Conservation (phyloP, 306 rosid species). For the Biancaea sappan region DNA sequence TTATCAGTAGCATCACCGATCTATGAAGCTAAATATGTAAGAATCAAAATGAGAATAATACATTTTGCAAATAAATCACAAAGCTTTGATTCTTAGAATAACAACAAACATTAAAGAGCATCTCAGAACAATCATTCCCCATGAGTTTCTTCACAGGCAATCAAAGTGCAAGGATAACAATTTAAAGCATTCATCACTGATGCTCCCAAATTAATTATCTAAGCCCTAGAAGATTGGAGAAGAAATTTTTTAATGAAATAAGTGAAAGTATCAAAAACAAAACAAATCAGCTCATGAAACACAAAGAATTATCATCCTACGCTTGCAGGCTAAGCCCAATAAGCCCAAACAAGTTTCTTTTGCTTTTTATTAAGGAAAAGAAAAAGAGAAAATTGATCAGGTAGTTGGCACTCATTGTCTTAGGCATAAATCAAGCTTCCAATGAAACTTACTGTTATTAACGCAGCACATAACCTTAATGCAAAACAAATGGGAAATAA, state of each 20-base stretch:
- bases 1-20: constrained; percentile 46
- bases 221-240: neutral
- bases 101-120: constrained; percentile 30
- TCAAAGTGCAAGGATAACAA: constrained; percentile 81
- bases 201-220: constrained; percentile 16
- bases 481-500: no score
- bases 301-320: no score
- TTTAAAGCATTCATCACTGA: constrained; percentile 44
- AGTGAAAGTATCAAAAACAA: neutral
- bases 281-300: neutral
- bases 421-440: no score
- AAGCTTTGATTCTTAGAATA: neutral
- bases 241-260: neutral
- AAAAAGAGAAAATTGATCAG: no score
- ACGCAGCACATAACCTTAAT: no score
- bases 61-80: neutral
- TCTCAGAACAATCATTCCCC: constrained; percentile 65
- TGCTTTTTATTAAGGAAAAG: no score
- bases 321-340: no score
- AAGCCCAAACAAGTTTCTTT: no score
- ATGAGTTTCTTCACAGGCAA: constrained; percentile 61
- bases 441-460: no score
- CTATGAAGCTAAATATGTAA: constrained; percentile 14
- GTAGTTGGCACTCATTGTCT: no score
- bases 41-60: neutral